Evolutionary conservation across 163 green algal genomes (phyloP), one percentile per base, ranked within the genome.

Genomic region (Scenedesmus sp.): DNA sequence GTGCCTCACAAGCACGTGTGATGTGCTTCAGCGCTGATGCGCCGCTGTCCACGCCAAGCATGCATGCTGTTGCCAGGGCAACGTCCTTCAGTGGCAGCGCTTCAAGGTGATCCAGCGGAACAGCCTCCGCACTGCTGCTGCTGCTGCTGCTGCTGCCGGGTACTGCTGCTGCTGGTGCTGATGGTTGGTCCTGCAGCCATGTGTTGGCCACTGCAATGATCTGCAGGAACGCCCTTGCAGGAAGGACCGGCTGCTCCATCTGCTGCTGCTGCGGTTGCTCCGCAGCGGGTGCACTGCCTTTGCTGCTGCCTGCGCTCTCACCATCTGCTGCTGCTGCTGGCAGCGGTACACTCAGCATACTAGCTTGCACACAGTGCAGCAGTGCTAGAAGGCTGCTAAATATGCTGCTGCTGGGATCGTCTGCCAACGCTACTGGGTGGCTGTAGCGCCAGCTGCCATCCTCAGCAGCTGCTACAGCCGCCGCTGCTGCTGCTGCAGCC

Each of bases 361-460:
- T 52, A 7, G 60, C 56, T 54, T 91, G 87, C 59, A 91, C 13
- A 26, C 76, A 52, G 15, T 91, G 87, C 87, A 91, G 56, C 8
- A 74, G 55, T 74, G 67, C 56, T 55, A 91, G n/a, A 9, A 91
- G 15, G 8, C 57, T 55, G 73, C 23, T 82, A 55, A 86, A 85
- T 23, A 70, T 15, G 8, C 5, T 34, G 18, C 57, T 85, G n/a
- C 70, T 84, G 4, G 87, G 87, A 23, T 91, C 87, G 54, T 91
- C 87, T 34, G 23, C 52, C 56, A 91, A 66, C 4, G n/a, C 46
- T 9, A 86, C 55, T 20, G 87, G 87, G 57, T 84, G 86, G 54
- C 86, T 90, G 46, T 76, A 34, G n/a, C 34, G 73, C 70, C 87
- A 91, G 54, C 62, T 34, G 23, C 10, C 70, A 77, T 57, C 83